Conservation (phyloP, 805 yeast species). For the Barnettozyma sucrosica region DNA sequence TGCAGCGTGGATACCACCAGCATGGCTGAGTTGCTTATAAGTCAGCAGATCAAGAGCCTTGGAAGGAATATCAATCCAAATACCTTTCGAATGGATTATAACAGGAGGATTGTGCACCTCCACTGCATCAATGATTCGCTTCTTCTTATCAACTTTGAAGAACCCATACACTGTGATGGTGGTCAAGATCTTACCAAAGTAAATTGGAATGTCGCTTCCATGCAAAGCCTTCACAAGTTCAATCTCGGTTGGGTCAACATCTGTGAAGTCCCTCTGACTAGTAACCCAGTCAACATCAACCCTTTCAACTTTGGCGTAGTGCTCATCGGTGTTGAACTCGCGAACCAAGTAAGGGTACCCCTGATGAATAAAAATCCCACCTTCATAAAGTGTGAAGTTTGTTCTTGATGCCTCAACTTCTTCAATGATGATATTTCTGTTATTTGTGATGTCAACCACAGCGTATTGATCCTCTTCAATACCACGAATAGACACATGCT, state of each 20-base stretch:
- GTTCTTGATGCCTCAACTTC: conserved; percentile 86
- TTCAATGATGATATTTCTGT: conserved; percentile 73
- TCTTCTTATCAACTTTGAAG: conserved; percentile 73
- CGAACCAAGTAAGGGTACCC: conserved; percentile 84
- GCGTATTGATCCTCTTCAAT: conserved; percentile 79
- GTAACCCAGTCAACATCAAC: conserved; percentile 95
- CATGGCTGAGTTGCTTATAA: conserved; percentile 55
- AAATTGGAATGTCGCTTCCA: conserved; percentile 52
- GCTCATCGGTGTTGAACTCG: conserved; percentile 75
- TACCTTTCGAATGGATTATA: conserved; percentile 61
- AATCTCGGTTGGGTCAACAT: conserved; percentile 79
- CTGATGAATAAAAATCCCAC: conserved; percentile 91
- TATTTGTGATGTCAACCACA: conserved; percentile 82
- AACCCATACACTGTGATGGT: conserved; percentile 86
- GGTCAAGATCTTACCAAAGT: conserved; percentile 67
- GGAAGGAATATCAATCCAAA: conserved; percentile 85
- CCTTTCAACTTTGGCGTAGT: conserved; percentile 76
- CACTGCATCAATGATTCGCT: conserved; percentile 84
- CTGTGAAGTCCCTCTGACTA: conserved; percentile 84
- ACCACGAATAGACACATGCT: conserved; percentile 72
- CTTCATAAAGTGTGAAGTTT: conserved; percentile 83
- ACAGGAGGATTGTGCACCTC: conserved; percentile 90
- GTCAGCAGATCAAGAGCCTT: conserved; percentile 54
- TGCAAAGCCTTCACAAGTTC: conserved; percentile 54
- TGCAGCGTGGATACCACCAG: conserved; percentile 96